Evolutionary conservation across 805 yeast species (phyloP), one percentile per base, ranked within the genome.

Genomic region (Kluyveromyces lactis): DNA sequence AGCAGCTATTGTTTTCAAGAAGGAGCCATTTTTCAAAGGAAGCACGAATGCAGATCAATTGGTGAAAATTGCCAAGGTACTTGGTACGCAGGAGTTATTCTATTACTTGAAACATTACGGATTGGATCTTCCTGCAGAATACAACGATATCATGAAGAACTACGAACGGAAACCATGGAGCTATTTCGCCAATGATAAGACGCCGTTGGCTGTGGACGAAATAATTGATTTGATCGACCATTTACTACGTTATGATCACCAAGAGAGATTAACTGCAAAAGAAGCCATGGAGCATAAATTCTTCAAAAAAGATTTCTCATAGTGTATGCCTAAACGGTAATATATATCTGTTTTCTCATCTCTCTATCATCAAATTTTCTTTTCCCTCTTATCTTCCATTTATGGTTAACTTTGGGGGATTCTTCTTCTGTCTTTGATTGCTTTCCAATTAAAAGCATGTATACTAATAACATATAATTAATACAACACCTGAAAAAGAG

Each of bases 1-100:
- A 36, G 95, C 95, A 8, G 80, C 92, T 10, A 84, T 87, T 60
- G 79, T 86, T 26, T 86, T 86, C 67, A 83, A 81, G 55, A 83
- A 79, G 55, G 96, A 87, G 54, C 96, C 96, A 10, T 84, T 87
- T 48, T 87, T 87, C 73, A 90, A 85, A 58, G 96, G 95, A 16
- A 80, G 84, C 45, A 82, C 94, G 16, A 87, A 87, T 60, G 84
- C 87, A 30, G 95, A 87, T 64, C 96, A 87, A 64, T 67, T 87
- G 53, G 95, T 87, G 18, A 89, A 86, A 60, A 86, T 87, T 46
- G 95, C 87, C 11, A 73, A 85, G 44, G 92, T 87, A 1, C 69
- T 87, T 51, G 96, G 96, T 16, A 82, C 95, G 1, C 82, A 80
- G 43, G 89, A 79, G 48, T 68, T 87, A 39, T 66, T 77, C 53